phyloP scores from a whole-genome alignment of 768 basidiomycete species.

The Solioccasus polychromus region DNA sequence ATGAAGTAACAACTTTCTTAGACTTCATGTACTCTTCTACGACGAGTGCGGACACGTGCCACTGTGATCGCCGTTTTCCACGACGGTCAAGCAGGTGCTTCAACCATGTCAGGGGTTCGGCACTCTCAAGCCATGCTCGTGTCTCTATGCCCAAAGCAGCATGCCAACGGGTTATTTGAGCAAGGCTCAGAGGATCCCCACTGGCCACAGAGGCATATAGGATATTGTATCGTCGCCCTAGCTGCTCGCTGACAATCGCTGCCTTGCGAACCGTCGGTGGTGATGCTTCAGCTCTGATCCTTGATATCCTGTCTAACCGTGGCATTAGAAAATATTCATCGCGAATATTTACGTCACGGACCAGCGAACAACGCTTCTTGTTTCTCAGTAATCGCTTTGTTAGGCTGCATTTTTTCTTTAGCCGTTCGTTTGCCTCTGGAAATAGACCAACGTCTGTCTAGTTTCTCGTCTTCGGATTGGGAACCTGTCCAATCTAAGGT shows the following conservation, averaged over 20 bases:
- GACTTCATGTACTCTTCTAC: conserved; percentile 62
- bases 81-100: conserved; percentile 58
- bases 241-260: conserved; percentile 59
- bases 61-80: conserved; percentile 43
- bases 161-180: conserved; percentile 60
- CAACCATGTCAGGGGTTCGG: conserved; percentile 74
- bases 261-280: conserved; percentile 62
- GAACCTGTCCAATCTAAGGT: conserved; percentile 76
- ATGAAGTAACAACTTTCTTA: conserved; percentile 26
- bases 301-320: conserved; percentile 52
- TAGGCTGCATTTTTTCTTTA: conserved; percentile 47
- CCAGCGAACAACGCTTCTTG: conserved; percentile 59
- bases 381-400: conserved; percentile 47
- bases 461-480: conserved; percentile 49
- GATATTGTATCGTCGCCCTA: conserved; percentile 62
- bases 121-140: conserved; percentile 53
- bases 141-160: conserved; percentile 45
- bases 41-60: conserved; percentile 67
- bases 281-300: conserved; percentile 48
- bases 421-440: conserved; percentile 52
- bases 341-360: conserved; percentile 26
- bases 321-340: not conserved
- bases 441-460: conserved; percentile 64
- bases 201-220: conserved; percentile 40
- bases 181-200: conserved; percentile 40